These are phyloP conservation scores for Sporobolomyces phaffii DNA, from an alignment of 768 basidiomycete species.

Conservation along the genomic window DNA sequence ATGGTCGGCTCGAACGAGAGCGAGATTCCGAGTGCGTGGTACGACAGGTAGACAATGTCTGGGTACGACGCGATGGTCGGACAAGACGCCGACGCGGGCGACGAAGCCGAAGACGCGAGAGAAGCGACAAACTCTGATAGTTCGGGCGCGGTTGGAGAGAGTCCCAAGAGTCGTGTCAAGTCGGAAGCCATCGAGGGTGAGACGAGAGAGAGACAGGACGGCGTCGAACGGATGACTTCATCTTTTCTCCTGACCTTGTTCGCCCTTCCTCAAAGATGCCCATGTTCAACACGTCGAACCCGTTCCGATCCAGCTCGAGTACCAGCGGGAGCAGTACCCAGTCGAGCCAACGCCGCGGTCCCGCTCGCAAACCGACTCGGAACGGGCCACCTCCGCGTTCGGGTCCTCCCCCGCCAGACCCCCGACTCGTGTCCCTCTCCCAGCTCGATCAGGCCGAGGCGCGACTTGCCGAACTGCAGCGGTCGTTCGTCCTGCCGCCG, in stretches of 20 bases:
- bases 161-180: slow-evolving; percentile 1
- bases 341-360: background rate
- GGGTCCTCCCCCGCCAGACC: slow-evolving; percentile 47
- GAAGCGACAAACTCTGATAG: slow-evolving; percentile 2
- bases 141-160: background rate
- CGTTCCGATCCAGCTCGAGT: background rate
- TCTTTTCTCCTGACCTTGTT: background rate
- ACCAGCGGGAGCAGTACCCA: background rate
- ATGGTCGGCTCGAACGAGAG: slow-evolving; percentile 67
- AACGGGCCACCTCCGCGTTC: too few relatives aligned
- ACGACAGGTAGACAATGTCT: slow-evolving; percentile 82
- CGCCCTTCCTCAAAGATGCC: background rate
- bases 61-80: slow-evolving; percentile 55
- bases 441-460: background rate
- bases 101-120: background rate
- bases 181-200: background rate
- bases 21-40: slow-evolving; percentile 70
- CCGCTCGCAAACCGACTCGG: background rate
- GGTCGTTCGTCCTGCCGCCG: background rate
- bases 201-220: background rate
- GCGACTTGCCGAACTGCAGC: background rate
- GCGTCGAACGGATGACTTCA: background rate
- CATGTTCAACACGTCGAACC: slow-evolving; percentile 15
- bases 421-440: slow-evolving; percentile 43
- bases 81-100: background rate